Evolutionary conservation across 83 land plant species (phyloP).

Genomic region (Diphasiastrum complanatum): DNA sequence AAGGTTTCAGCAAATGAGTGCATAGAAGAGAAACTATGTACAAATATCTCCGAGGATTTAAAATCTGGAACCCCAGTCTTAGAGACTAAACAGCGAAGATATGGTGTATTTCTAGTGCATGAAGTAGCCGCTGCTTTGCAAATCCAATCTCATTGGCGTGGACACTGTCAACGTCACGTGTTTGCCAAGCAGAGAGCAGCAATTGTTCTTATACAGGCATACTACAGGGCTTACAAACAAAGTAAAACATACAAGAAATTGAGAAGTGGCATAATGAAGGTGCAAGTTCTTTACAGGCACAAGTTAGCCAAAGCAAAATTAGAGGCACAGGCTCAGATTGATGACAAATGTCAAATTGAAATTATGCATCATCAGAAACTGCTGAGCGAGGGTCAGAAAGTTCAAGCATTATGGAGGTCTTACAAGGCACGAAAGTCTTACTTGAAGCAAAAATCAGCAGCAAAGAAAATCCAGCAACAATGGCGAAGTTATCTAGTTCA

Average conservation of each 20-base stretch:
- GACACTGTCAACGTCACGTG: neutral
- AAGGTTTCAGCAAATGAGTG: neutral
- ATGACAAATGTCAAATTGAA: too few relatives aligned
- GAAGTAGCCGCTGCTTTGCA: too few relatives aligned
- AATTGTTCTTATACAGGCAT: conserved; percentile 28
- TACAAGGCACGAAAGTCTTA: neutral
- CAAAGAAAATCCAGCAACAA: neutral
- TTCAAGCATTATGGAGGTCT: conserved; percentile 17
- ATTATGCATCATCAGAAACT: conserved; percentile 19
- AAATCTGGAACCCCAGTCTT: neutral
- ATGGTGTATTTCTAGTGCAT: conserved; percentile 8
- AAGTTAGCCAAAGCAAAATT: neutral
- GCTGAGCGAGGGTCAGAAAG: conserved; percentile 7
- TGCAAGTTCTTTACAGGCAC: conserved; percentile 14
- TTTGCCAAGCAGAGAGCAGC: conserved; percentile 17
- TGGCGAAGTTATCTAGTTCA: neutral
- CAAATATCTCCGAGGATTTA: conserved; percentile 1
- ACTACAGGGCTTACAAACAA: conserved; percentile 21
- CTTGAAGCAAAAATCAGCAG: neutral
- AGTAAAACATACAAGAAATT: neutral
- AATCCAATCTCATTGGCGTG: conserved; percentile 2
- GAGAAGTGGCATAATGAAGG: neutral
- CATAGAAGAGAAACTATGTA: neutral
- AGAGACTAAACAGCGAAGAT: conserved; percentile 37
- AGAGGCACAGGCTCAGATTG: too few relatives aligned